Evolutionary conservation across 441 rosid genomes (phyloP).

Genomic region (Syzygium syzygioides): DNA sequence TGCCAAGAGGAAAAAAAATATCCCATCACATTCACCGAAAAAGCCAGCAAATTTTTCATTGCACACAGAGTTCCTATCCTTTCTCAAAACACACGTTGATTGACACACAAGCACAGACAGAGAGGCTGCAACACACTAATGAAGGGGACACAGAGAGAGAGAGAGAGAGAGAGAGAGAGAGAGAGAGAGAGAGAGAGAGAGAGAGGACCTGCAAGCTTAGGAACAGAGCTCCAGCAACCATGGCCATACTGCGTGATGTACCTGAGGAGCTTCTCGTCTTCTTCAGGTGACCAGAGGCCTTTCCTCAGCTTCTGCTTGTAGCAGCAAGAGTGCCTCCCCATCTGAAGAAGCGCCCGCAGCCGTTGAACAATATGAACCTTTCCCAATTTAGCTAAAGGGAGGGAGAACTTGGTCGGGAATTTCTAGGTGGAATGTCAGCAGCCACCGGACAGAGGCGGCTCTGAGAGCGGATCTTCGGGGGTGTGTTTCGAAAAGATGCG

Average conservation of each 20-base stretch:
- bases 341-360: neutral
- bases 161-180: neutral
- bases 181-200: neutral
- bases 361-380: neutral
- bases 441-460: constrained; percentile 9
- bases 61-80: neutral
- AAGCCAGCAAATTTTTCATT: neutral
- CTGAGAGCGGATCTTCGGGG: constrained; percentile 3
- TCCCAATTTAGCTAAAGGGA: neutral
- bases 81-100: neutral
- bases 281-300: constrained; percentile 13
- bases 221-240: constrained; percentile 18
- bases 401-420: constrained; percentile 1
- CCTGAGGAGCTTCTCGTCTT: constrained; percentile 13
- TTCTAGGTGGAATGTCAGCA: constrained; percentile 41
- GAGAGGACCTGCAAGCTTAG: constrained; percentile 9
- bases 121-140: neutral
- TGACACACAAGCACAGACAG: neutral
- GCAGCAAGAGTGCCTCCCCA: constrained; percentile 16
- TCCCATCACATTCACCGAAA: neutral
- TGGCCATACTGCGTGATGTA: constrained; percentile 11
- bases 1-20: neutral
- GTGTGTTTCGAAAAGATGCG: constrained; percentile 12
- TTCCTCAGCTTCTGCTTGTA: constrained; percentile 15
- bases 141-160: neutral